Evolutionary conservation across 2,329 filamentous ascomycete genomes (phyloP), one percentile per base, ranked within the genome.

Genomic region (Lecanicillium sp.): DNA sequence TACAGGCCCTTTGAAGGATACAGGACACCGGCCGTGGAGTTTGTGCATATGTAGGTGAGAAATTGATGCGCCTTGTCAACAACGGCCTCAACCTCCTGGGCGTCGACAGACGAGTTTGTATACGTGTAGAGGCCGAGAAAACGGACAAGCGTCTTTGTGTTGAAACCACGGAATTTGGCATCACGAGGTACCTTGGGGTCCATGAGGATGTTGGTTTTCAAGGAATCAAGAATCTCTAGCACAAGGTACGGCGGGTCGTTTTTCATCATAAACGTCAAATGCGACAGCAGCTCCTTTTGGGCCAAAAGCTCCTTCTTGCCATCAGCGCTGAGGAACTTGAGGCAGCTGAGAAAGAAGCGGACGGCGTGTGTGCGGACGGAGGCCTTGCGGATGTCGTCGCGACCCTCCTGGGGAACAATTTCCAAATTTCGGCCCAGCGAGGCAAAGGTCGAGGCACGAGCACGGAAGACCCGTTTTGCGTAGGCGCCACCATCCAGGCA

Each of bases 281-380:
- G 86, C 27, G 80, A 82, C 67, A 97, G 65, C 11, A 97, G 73
- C 47, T 95, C 89, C 44, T 76, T 78, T 60, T 94, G 81, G 39
- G 74, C 72, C 27, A 98, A 65, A 5, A 98, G 73, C 51, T 95
- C 89, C 44, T 73, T 79, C 60, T 94, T 94, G 12, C 82, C 81
- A 44, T 84, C 78, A 5, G 80, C 69, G 45, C 85, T 79, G 41
- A 96, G 74, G 49, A 87, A 85, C 52, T 80, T 86, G 45, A 98
- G 66, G 46, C 87, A 81, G 17, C 82, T 79, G 43, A 96, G 64
- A 25, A 96, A 67, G 57, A 95, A 89, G 29, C 83, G 77, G 39
- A 94, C 72, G 8, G 89, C 84, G 53, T 89, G 87, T 2, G 86
- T 87, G 38, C 92, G 75, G 14, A 95, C 74, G 7, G 88, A 89